phyloP scores from a whole-genome alignment of 441 rosid genomes.

The Gossypium davidsonii region DNA sequence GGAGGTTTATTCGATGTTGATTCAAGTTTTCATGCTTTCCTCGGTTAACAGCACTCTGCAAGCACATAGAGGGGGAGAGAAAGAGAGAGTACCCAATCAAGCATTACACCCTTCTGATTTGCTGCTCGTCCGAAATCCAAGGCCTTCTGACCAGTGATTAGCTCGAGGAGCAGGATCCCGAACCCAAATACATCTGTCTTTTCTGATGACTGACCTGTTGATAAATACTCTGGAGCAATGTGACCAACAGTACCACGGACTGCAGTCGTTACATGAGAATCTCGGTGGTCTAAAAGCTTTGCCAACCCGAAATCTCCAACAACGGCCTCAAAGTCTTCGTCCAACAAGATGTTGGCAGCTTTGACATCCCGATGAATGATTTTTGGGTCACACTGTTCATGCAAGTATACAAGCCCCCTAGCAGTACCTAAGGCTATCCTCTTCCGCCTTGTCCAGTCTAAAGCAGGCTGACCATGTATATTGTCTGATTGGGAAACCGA shows the following conservation, averaged over 20 bases:
- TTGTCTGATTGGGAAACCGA: constrained; percentile 37
- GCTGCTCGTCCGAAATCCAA: constrained; percentile 83
- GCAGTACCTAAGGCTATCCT: constrained; percentile 87
- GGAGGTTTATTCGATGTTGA: neutral
- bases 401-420: constrained; percentile 76
- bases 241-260: constrained; percentile 96
- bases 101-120: constrained; percentile 90
- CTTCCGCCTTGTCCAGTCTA: constrained; percentile 83
- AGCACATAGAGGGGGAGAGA: neutral
- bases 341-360: constrained; percentile 90
- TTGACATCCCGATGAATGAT: constrained; percentile 91
- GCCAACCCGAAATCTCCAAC: constrained; percentile 99
- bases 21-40: neutral
- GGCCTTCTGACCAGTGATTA: constrained; percentile 86
- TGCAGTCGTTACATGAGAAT: constrained; percentile 87
- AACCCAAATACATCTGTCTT: constrained; percentile 94
- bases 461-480: constrained; percentile 57
- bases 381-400: constrained; percentile 94
- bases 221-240: constrained; percentile 92
- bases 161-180: constrained; percentile 92
- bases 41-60: neutral
- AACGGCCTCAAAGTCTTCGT: constrained; percentile 87
- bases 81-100: constrained; percentile 76
- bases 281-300: constrained; percentile 89
- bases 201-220: constrained; percentile 91